These are phyloP conservation scores for Smallanthus sonchifolius DNA, from an alignment of 129 eudicot genomes.

Conservation along the genomic window DNA sequence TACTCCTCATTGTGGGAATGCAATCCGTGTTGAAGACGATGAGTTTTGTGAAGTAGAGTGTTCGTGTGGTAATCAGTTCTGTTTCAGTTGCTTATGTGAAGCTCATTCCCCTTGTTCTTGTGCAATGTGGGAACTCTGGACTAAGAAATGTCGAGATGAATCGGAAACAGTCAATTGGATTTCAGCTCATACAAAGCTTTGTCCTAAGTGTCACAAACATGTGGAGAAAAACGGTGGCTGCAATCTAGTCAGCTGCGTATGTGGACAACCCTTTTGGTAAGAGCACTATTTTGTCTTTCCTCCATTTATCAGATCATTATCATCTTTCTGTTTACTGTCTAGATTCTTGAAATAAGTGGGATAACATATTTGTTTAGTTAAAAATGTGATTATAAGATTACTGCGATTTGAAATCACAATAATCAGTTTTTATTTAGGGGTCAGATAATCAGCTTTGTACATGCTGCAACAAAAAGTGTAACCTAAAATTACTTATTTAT, in stretches of 20 bases:
- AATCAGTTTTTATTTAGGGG: neutral
- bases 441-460: neutral
- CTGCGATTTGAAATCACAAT: neutral
- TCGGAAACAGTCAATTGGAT: conserved; percentile 94
- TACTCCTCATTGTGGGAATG: conserved; percentile 87
- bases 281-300: conserved; percentile 20
- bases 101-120: conserved; percentile 97
- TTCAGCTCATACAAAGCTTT: conserved; percentile 80
- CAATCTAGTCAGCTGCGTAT: conserved; percentile 80
- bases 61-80: conserved; percentile 79
- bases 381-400: neutral
- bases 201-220: conserved; percentile 94
- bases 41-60: conserved; percentile 91
- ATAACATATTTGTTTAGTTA: neutral
- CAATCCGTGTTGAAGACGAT: conserved; percentile 82
- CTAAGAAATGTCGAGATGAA: conserved; percentile 76
- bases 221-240: conserved; percentile 99
- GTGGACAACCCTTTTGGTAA: conserved; percentile 96
- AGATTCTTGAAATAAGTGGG: neutral
- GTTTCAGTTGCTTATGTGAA: conserved; percentile 79
- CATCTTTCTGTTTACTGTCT: neutral
- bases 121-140: conserved; percentile 86
- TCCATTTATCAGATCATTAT: neutral
- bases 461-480: neutral
- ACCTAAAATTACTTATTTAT: neutral